Evolutionary conservation across 306 rosid genomes (phyloP), one percentile per base, ranked within the genome.

Genomic region (Quercus wislizeni): DNA sequence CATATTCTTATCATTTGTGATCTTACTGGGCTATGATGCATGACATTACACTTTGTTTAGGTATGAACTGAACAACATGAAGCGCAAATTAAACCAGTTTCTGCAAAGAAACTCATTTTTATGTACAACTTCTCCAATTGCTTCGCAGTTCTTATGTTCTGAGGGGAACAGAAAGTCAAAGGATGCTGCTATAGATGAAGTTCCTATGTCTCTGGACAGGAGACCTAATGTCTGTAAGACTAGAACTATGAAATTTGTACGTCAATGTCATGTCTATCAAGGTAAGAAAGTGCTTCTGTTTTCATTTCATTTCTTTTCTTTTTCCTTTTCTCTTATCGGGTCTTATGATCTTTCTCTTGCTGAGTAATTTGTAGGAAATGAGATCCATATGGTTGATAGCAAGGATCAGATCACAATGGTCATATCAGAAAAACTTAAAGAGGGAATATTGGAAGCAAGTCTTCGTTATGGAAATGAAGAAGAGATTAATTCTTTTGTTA

Each of bases 221-320:
- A 38, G 41, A 13, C 15, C 21, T 13, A 33, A 25, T 46, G 49
- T 19, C 46, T 27, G 21, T 71, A 64, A 72, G 41, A 55, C 63
- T 55, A 79, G 84, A 78, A 79, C 70, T 6, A 71, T 85, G 79
- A 75, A 41, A 55, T 82, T 75, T 79, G 74, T 74, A 55, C 74
- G 5, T 67, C 72, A 76, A 49, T 71, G 69, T 78, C 65, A 30
- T 49, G 38, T 25, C 67, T 9, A 5, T 67, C 74, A 65, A 79
- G 80, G 86, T 85, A 61, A 67, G 43, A 46, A 14, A n/a, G 59
- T 71, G 73, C 17, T 69, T 61, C 15, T 55, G 25, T 18, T 64
- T 7, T 18, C 27, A 27, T 70, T 55, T 80, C n/a, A 30, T 71
- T 25, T 54, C 33, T 13, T 30, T 20, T 18, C 14, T 25, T 58